A percentile compares a stretch with the other conserved stretches of the same genome.
phyloP scores from a whole-genome alignment of 441 rosid species.

The Gossypium davidsonii region DNA sequence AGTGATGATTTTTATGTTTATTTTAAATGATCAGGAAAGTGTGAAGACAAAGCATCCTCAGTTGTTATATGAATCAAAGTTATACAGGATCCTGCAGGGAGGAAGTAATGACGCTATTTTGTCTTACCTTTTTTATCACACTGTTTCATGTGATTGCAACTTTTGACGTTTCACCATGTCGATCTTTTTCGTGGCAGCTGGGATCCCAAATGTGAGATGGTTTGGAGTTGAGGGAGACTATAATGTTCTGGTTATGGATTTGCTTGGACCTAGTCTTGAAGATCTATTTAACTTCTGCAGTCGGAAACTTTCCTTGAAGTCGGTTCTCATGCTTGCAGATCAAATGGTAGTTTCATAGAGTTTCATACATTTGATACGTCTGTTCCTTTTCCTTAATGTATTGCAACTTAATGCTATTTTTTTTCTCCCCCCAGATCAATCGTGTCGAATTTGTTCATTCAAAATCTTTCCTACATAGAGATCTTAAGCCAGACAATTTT shows the following conservation, averaged over 20 bases:
- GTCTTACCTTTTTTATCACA: background rate
- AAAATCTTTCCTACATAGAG: constrained; percentile 92
- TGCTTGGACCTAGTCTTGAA: constrained; percentile 97
- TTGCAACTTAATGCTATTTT: background rate
- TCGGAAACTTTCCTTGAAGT: constrained; percentile 85
- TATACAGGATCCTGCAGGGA: constrained; percentile 90
- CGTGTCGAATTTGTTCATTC: constrained; percentile 92
- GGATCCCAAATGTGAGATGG: constrained; percentile 95
- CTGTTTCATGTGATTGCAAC: background rate
- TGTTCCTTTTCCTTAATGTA: background rate
- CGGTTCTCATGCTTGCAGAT: constrained; percentile 96
- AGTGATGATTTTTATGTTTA: background rate
- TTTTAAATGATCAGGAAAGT: constrained; percentile 55
- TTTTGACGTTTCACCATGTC: background rate
- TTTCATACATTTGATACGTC: background rate
- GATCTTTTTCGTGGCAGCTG: constrained; percentile 43
- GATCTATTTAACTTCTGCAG: constrained; percentile 95
- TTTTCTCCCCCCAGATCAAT: constrained; percentile 47
- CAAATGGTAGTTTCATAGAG: constrained; percentile 60
- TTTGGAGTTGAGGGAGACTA: constrained; percentile 96
- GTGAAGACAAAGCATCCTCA: constrained; percentile 97
- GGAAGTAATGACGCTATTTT: constrained; percentile 56
- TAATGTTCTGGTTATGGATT: constrained; percentile 92
- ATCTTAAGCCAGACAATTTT: constrained; percentile 96
- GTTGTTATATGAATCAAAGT: constrained; percentile 82